Evolutionary conservation across 2,329 filamentous ascomycete species (phyloP).

Genomic region (Dactylellina sp.): DNA sequence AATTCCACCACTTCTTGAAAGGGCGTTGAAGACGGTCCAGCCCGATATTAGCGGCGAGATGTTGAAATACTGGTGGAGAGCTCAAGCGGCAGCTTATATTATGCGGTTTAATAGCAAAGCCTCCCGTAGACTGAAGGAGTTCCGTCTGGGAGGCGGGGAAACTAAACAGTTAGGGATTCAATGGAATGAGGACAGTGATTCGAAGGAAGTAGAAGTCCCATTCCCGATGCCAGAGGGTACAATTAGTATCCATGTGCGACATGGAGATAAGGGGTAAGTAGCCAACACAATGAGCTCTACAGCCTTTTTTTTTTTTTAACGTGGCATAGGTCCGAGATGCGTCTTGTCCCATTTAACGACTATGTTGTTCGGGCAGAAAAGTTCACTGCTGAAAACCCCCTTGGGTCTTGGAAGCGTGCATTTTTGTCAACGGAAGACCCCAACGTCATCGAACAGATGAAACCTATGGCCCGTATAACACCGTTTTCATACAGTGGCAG

Average conservation of each 20-base stretch:
- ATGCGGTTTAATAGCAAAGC: constrained; percentile 57
- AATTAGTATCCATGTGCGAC: constrained; percentile 58
- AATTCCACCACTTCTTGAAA: constrained; percentile 53
- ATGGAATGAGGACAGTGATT: constrained; percentile 33
- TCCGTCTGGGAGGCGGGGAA: constrained; percentile 31
- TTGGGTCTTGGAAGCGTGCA: constrained; percentile 54
- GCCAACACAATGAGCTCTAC: neutral
- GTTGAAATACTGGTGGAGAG: constrained; percentile 59
- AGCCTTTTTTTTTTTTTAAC: no score
- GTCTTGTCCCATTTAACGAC: constrained; percentile 55
- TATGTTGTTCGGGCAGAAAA: constrained; percentile 56
- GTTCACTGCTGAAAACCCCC: constrained; percentile 56
- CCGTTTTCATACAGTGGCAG: constrained; percentile 43
- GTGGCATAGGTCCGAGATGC: constrained; percentile 54
- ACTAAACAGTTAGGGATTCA: constrained; percentile 41
- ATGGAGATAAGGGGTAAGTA: constrained; percentile 57
- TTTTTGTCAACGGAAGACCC: constrained; percentile 59
- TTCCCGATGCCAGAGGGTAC: constrained; percentile 58
- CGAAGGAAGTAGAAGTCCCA: constrained; percentile 48
- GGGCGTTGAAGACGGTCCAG: constrained; percentile 42
- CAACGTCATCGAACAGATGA: constrained; percentile 55
- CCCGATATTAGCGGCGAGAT: constrained; percentile 58
- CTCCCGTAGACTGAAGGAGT: constrained; percentile 49
- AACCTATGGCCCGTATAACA: constrained; percentile 52
- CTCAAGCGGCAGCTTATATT: constrained; percentile 58